These are phyloP conservation scores for Claviceps pusilla DNA, from an alignment of 2,329 filamentous ascomycete genomes.

Conservation along the genomic window DNA sequence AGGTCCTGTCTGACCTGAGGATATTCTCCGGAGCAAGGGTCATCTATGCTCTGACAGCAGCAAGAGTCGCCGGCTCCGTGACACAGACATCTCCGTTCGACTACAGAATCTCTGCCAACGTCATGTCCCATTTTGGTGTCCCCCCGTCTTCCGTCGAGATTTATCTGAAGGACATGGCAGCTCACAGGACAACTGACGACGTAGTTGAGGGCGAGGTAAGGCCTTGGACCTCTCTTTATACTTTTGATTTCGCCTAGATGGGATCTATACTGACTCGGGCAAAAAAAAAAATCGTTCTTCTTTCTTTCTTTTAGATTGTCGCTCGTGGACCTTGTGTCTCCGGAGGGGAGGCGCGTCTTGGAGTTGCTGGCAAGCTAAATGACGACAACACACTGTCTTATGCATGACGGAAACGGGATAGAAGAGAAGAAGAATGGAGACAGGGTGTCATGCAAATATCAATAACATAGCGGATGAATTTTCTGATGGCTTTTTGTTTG, in stretches of 20 bases:
- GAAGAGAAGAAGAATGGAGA: not conserved
- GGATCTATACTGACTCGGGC: not conserved
- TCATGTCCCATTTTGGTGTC: slow-evolving; percentile 56
- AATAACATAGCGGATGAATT: not conserved
- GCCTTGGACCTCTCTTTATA: not conserved
- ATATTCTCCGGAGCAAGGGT: slow-evolving; percentile 67
- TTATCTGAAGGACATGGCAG: slow-evolving; percentile 48
- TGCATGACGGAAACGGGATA: slow-evolving; percentile 13
- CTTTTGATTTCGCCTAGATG: not conserved
- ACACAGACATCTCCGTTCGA: slow-evolving; percentile 78
- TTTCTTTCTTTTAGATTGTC: slow-evolving; percentile 38
- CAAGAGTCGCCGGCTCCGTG: slow-evolving; percentile 78
- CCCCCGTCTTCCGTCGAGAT: slow-evolving; percentile 71
- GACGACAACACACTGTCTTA: slow-evolving; percentile 60
- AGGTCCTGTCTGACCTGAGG: slow-evolving; percentile 63
- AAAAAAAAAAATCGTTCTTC: not conserved
- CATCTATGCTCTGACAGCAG: slow-evolving; percentile 69
- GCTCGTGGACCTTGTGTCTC: slow-evolving; percentile 61
- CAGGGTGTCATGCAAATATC: not conserved
- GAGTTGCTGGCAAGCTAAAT: slow-evolving; percentile 48
- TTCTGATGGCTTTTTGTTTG: not conserved
- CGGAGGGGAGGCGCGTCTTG: slow-evolving; percentile 48
- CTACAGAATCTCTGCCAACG: slow-evolving; percentile 46
- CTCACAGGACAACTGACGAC: slow-evolving; percentile 48
- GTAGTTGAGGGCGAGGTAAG: slow-evolving; percentile 48